Evolutionary conservation across 768 basidiomycete species (phyloP), one percentile per base, ranked within the genome.

Genomic region (Leccinum arenicola): DNA sequence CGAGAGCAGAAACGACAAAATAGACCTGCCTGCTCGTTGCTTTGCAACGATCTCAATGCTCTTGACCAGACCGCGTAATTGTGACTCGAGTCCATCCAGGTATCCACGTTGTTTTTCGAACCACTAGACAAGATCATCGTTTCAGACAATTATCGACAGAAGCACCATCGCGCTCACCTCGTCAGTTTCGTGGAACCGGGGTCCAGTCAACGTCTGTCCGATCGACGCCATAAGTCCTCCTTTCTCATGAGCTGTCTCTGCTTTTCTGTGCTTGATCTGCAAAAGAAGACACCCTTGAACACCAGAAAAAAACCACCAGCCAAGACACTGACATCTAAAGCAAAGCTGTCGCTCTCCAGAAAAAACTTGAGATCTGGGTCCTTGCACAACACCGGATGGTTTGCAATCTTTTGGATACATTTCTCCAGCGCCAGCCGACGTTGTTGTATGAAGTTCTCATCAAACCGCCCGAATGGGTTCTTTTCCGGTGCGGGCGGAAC

Each of bases 401-500:
- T 89, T 10, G 91, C 92, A 52, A 88, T 95, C 75, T 98, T 98
- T 69, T 89, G 87, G 50, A 98, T 84, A 68, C 94, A 97, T 68
- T 90, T 88, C 68, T 98, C 91, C 15, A 99, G 80, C 0, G 87
- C 94, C 21, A 83, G 69, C 23, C 96, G 81, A 2, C 97, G 84
- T 63, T 93, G 91, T 60, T 89, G 87, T 38, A 99, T 86, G 66
- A 99, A 98, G 29, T 88, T 84, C 52, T 94, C 87, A 65, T 94
- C 91, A 73, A 99, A 99, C 17, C 97, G 85, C 6, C 93, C 94
- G 65, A 97, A 92, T 0, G 93, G 78, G 61, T 89, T 93, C 80
- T 99, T 99, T 73, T 96, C 97, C 0, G 97, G 97, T 6, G 90
- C 91, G 0, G 96, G 96, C 8, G 97, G 97, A 0, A 99, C 94